Conservation (phyloP, 441 rosid species). For the Daphne laureola region DNA sequence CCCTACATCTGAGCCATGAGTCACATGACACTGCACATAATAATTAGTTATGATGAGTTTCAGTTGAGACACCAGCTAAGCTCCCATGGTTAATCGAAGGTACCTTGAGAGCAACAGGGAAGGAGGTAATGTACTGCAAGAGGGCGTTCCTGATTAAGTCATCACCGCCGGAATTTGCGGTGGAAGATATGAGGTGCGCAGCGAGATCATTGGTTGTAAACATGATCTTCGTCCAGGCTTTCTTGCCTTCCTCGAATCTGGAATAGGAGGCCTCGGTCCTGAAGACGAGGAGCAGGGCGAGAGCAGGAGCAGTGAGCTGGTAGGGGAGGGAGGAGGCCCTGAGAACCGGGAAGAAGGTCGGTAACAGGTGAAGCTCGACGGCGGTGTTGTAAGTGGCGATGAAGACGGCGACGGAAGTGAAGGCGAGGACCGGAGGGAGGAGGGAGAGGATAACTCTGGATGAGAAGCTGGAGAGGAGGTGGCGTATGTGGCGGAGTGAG, state of each 20-base stretch:
- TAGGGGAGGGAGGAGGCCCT: conserved; percentile 78
- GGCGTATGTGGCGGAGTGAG: conserved; percentile 80
- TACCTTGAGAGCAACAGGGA: conserved; percentile 88
- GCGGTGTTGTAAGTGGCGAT: conserved; percentile 67
- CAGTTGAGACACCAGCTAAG: too few species aligned
- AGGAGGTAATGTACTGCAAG: conserved; percentile 67
- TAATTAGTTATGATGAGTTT: neutral
- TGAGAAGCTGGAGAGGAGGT: conserved; percentile 57
- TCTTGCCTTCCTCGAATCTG: conserved; percentile 74
- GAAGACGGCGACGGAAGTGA: conserved; percentile 55
- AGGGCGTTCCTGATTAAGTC: conserved; percentile 43
- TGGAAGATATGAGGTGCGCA: conserved; percentile 50
- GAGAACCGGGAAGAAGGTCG: conserved; percentile 55
- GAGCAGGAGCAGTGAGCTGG: conserved; percentile 84
- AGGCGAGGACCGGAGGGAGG: conserved; percentile 69
- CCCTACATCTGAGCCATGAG: conserved; percentile 59
- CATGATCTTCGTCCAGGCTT: conserved; percentile 75
- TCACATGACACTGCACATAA: conserved; percentile 74
- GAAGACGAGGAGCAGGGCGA: conserved; percentile 81
- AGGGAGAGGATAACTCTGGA: conserved; percentile 79
- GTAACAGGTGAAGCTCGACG: conserved; percentile 52
- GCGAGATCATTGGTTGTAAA: conserved; percentile 69
- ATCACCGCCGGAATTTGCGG: conserved; percentile 35
- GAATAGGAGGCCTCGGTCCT: conserved; percentile 95
- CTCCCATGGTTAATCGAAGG: neutral